These are phyloP conservation scores for Oenanthe sinensis DNA, from an alignment of 129 eudicot species.

Conservation along the genomic window DNA sequence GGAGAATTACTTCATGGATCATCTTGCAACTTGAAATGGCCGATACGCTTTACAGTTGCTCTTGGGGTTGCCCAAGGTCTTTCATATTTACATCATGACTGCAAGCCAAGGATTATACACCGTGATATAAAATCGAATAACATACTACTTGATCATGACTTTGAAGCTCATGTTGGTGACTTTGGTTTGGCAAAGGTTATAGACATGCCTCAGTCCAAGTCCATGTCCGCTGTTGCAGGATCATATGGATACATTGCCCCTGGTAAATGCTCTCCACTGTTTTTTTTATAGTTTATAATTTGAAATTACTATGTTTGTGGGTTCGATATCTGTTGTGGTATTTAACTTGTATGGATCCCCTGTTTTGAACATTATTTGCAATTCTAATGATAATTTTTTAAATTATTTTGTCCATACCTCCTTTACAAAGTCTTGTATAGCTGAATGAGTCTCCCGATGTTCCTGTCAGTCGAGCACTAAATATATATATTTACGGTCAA, in stretches of 20 bases:
- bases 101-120: conserved; percentile 84
- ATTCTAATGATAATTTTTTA: neutral
- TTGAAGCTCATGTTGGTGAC: conserved; percentile 98
- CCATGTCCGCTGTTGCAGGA: conserved; percentile 99
- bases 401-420: neutral
- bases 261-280: conserved; percentile 32
- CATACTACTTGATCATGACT: conserved; percentile 76
- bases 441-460: neutral
- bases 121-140: conserved; percentile 94
- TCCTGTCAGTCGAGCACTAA: neutral
- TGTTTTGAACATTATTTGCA: neutral
- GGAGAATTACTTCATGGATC: conserved; percentile 78
- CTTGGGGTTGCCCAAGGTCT: conserved; percentile 97
- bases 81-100: conserved; percentile 86
- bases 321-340: neutral
- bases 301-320: neutral
- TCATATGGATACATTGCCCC: conserved; percentile 99
- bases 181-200: conserved; percentile 96
- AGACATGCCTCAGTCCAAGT: conserved; percentile 94
- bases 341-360: neutral
- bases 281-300: neutral
- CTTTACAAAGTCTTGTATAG: neutral
- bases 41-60: conserved; percentile 61
- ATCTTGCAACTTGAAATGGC: conserved; percentile 60
- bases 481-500: neutral